Base-by-base conservation (phyloP, 176 grass and related monocot species). In the Musa troglodytarum region DNA sequence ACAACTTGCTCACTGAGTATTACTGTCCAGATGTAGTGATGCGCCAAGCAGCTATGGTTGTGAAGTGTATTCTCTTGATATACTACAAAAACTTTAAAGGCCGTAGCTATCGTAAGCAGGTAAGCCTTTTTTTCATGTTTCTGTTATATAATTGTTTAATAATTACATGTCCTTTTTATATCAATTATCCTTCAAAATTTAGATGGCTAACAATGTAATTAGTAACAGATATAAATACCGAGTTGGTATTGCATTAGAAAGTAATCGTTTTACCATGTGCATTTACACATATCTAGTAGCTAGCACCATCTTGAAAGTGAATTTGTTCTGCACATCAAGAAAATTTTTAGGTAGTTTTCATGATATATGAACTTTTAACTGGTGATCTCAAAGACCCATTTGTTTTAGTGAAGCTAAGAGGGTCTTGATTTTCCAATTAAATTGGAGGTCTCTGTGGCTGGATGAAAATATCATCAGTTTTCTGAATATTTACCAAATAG, bases 21-120 rank as follows among this genome's bases (percentile, higher is more conserved):
- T 65, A 65, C 21, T 65, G 63, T 77, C 13, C 83, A 96, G 93
- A 96, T 81, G 88, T 86, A 77, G 82, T 96, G 85, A 86, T 92
- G 43, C 93, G 93, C n/a, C 93, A 92, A 83, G 81, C 85, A 74
- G 89, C 93, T 81, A 96, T 96, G 93, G 74, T 96, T 11, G 15
- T 90, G 29, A 96, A 96, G 78, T 90, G 93, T 68, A 75, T 88
- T 25, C 66, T 96, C 14, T 87, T 96, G 29, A 87, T 92, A 83
- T 92, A 90, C 76, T 96, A 92, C 73, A 96, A 79, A 80, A 96
- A 96, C 50, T 85, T 83, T 77, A 92, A 74, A 29, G 93, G 93
- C 10, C 87, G 77, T 73, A 92, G 81, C 79, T 96, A 88, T 72
- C 89, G 89, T 84, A 88, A 85, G 63, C 93, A 96, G 89, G 93